These are phyloP conservation scores for Gastrolobium villosum DNA, from an alignment of 306 rosid genomes.

Conservation along the genomic window DNA sequence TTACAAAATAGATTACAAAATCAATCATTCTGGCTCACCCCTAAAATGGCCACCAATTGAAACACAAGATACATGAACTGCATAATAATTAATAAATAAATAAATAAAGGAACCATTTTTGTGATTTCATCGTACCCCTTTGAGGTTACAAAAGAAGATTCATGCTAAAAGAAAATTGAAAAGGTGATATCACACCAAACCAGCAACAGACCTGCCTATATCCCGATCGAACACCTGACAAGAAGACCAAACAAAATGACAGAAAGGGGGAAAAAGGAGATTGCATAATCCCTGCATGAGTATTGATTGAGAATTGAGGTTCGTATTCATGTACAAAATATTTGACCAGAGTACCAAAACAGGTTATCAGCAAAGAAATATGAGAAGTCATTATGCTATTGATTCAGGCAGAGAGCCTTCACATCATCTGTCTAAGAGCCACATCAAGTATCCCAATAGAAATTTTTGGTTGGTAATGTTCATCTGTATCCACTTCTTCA, in stretches of 20 bases:
- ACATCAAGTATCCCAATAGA: slow-evolving; percentile 64
- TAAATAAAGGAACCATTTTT: neutral
- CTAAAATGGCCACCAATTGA: slow-evolving; percentile 11
- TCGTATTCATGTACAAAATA: neutral
- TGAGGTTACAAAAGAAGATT: slow-evolving; percentile 29
- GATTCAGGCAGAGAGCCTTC: slow-evolving; percentile 35
- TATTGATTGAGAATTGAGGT: neutral
- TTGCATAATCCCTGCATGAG: neutral
- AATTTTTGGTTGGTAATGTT: slow-evolving; percentile 76
- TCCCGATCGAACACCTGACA: neutral
- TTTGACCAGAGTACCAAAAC: slow-evolving; percentile 23
- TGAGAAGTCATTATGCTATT: slow-evolving; percentile 4
- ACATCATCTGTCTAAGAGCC: slow-evolving; percentile 62
- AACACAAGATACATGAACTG: neutral
- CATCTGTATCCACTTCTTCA: slow-evolving; percentile 92
- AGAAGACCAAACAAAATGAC: neutral
- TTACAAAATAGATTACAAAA: slow-evolving; percentile 5
- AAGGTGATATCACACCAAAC: neutral
- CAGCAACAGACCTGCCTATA: slow-evolving; percentile 2
- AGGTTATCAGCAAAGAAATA: slow-evolving; percentile 4
- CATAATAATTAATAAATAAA: neutral
- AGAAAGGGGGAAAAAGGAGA: neutral
- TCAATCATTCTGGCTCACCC: slow-evolving; percentile 11
- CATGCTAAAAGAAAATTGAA: slow-evolving; percentile 14
- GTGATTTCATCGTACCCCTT: slow-evolving; percentile 16